phyloP scores from a whole-genome alignment of 2,329 filamentous ascomycete species.

The Calonectria pseudoturangicola region DNA sequence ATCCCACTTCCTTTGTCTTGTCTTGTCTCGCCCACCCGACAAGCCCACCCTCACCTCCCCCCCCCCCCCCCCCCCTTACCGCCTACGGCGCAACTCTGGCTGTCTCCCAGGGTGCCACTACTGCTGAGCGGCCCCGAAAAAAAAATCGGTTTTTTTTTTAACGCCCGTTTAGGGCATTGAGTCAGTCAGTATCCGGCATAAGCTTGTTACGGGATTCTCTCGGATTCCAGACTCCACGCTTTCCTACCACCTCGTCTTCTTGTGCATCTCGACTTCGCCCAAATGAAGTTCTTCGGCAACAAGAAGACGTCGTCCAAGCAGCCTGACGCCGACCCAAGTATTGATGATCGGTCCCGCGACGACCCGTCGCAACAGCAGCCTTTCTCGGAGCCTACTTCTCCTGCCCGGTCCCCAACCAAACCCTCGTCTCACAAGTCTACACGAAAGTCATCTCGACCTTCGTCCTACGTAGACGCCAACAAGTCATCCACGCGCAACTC shows the following conservation, averaged over 20 bases:
- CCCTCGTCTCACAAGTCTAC: constrained; percentile 57
- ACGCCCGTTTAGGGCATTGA: constrained; percentile 59
- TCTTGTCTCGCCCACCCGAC: constrained; percentile 18
- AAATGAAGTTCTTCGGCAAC: constrained; percentile 73
- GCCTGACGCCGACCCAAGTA: constrained; percentile 58
- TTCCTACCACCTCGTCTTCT: constrained; percentile 28
- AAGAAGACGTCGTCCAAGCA: constrained; percentile 68
- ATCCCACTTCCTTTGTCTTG: constrained; percentile 32
- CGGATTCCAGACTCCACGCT: constrained; percentile 47
- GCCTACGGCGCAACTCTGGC: constrained; percentile 44
- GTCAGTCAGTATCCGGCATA: constrained; percentile 62
- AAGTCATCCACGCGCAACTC: constrained; percentile 62
- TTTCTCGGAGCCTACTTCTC: constrained; percentile 61
- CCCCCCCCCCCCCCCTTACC: constrained; percentile 39
- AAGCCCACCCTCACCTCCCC: constrained; percentile 18
- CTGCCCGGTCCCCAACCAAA: constrained; percentile 62
- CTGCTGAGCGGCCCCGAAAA: constrained; percentile 52
- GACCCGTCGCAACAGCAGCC: constrained; percentile 61
- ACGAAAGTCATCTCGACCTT: constrained; percentile 57
- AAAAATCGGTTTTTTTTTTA: constrained; percentile 55
- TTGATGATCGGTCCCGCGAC: constrained; percentile 62
- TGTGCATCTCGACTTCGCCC: constrained; percentile 48
- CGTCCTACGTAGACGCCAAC: constrained; percentile 57
- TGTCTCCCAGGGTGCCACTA: constrained; percentile 47
- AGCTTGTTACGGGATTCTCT: constrained; percentile 62